Percentiles rank a stretch among this genome's conserved stretches.
Conservation (phyloP, 2,329 filamentous ascomycete species). For the Colletotrichum sojae region DNA sequence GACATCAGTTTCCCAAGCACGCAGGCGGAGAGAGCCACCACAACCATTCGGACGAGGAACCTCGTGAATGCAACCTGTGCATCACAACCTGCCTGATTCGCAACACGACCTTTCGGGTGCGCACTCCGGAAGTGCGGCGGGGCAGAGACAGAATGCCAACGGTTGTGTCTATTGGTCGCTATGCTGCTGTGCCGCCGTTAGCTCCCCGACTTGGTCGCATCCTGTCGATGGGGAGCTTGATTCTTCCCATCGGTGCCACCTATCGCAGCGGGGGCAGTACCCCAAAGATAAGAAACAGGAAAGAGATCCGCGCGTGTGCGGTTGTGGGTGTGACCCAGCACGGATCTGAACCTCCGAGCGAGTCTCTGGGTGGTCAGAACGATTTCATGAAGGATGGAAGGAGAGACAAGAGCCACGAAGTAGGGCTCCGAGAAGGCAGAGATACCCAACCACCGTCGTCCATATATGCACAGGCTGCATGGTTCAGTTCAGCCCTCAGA, state of each 20-base stretch:
- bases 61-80: slow-evolving; percentile 3
- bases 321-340: not conserved
- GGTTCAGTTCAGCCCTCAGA: slow-evolving; percentile 8
- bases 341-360: slow-evolving; percentile 10
- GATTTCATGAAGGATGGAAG: not conserved
- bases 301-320: not conserved
- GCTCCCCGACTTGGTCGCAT: not conserved
- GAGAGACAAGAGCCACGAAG: slow-evolving; percentile 6
- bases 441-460: slow-evolving; percentile 14
- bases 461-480: slow-evolving; percentile 9
- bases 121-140: not conserved
- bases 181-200: slow-evolving; percentile 10
- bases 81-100: slow-evolving; percentile 29
- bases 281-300: slow-evolving; percentile 6
- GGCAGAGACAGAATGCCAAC: not conserved
- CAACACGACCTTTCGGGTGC: not conserved
- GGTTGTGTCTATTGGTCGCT: no score
- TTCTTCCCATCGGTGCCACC: not conserved
- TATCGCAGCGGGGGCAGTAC: not conserved
- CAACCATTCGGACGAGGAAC: slow-evolving; percentile 5
- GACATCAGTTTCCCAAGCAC: not conserved
- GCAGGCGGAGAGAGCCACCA: not conserved
- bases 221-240: slow-evolving; percentile 6
- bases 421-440: not conserved
- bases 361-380: not conserved